Base-by-base conservation (phyloP, 306 rosid species). In the Vachellia pachyceras region DNA sequence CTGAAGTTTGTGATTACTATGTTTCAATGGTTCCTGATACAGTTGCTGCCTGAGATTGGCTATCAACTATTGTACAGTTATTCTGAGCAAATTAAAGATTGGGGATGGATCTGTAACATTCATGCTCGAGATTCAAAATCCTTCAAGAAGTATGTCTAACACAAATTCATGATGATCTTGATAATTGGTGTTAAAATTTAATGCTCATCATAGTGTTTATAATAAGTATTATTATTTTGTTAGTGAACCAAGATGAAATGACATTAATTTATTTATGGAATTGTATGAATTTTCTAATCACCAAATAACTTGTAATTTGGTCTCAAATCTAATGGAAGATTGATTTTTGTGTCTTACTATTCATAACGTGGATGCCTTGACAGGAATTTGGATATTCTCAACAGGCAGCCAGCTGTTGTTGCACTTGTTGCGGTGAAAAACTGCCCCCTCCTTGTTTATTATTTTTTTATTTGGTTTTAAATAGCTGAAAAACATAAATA, bases 91-190 rank as follows among this genome's bases (percentile, higher is more conserved):
- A 83, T 93, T 66, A 80, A 85, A 88, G 92, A 86, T 81, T 95
- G 99, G 98, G 99, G 98, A 57, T 95, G 99, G 98, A 91, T 89
- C 82, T 95, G 98, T 86, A 95, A 89, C 85, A 82, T 87, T 78
- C 92, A 89, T 84, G 44, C 78, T 76, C 84, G 81, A 82, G 87
- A 90, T 86, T 88, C 93, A 50, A 89, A 86, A 80, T 87, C 94
- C 80, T 93, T 90, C 81, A 87, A 84, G 86, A 86, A 95, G 97
- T 95, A 81, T 45, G 72, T 78, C 36, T 67, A 18, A 69, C 45
- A 42, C 75, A n/a, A n/a, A 67, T 68, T 76, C 40, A 37, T 20
- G 58, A 12, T 50, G 79, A 68, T 70, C 74, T 45, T 80, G 54
- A 72, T 52, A 66, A 72, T 35, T 74, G 50, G 73, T 71, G 45